Base-by-base conservation (phyloP, 768 basidiomycete genomes). In the Lentinula sp. region DNA sequence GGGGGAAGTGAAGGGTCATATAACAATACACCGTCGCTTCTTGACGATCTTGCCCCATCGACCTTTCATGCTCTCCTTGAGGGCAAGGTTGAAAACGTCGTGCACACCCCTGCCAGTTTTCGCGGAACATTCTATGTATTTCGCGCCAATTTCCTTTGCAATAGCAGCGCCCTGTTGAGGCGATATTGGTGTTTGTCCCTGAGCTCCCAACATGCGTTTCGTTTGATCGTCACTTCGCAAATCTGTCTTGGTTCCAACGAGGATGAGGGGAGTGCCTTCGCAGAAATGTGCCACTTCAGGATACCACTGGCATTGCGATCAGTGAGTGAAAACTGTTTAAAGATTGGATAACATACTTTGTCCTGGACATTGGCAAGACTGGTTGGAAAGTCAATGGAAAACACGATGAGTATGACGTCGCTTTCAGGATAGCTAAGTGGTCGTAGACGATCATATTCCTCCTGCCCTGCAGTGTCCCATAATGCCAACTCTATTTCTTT, bases 401-500 rank as follows among this genome's bases (percentile, higher is more conserved):
- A 97, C 32, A 95, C 93, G 66, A 96, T 91, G 66, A 96, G 88
- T 67, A 96, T 93, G 62, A 93, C 91, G 69, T 93, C 84, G 78
- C 87, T 89, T 73, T 94, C 91, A 18, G 92, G 91, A 66, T 94
- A 93, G 71, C 88, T 90, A 64, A 94, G 78, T 18, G 91, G 91
- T 65, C 91, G 82, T 60, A 95, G 81, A 64, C 91, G 83, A 72
- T 95, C 93, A 74, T 97, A 98, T 76, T 98, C 95, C 75, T 98
- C 95, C 72, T 97, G 95, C 31, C 95, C 95, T 0, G 95, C 95
- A 1, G 95, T 98, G 74, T 98, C 95, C 94, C 96, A 99, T 16
- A 99, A 80, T n/a, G 97, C 96, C 46, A 99, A 83, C 69, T 97
- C 93, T 63, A 99, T 86, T 18, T 91, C 78, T 74, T 94, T 95